Base-by-base conservation (phyloP, 495 filamentous ascomycete species). In the Lepidopterella palustris region DNA sequence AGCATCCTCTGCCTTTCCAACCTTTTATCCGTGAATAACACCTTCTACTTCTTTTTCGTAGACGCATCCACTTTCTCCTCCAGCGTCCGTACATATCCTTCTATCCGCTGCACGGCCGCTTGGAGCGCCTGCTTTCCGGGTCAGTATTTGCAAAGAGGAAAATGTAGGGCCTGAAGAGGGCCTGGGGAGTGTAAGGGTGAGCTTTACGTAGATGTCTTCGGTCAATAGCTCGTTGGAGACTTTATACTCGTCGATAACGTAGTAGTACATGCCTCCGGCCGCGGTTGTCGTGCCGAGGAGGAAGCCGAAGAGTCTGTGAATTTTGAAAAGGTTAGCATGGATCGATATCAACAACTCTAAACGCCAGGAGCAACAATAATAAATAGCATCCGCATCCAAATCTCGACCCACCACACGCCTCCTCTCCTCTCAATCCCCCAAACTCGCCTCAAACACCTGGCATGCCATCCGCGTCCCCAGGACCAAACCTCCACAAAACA, bases 181-280 rank as follows among this genome's bases (percentile, higher is more conserved):
- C n/a, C n/a, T n/a, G n/a, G n/a, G n/a, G n/a, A n/a, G n/a, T n/a
- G n/a, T n/a, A n/a, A n/a, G n/a, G n/a, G 47, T 6, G 54, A 70
- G 65, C 84, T 89, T 71, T 83, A 97, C 93, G 76, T 88, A 88
- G 72, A 98, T 96, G 78, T 98, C 93, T 75, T 95, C 89, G 45
- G 87, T 93, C 74, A 98, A 76, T 70, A 96, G 81, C 75, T 96
- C 89, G 73, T 97, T 98, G 56, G 90, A 88, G 35, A 93, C 79
- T 73, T 89, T 86, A 74, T 97, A 97, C 72, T 98, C 92, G 68
- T 89, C 85, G 57, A 97, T 73, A 61, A 95, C 80, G 70, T 97
- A 97, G 71, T 88, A 90, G 75, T 96, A 97, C 61, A 95, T 84
- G 39, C 80, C 84, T 28, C 78, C 84, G 68, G 90, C 90, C 29